Base-by-base conservation (phyloP, 768 basidiomycete genomes). In the Lentinus tigrinus region DNA sequence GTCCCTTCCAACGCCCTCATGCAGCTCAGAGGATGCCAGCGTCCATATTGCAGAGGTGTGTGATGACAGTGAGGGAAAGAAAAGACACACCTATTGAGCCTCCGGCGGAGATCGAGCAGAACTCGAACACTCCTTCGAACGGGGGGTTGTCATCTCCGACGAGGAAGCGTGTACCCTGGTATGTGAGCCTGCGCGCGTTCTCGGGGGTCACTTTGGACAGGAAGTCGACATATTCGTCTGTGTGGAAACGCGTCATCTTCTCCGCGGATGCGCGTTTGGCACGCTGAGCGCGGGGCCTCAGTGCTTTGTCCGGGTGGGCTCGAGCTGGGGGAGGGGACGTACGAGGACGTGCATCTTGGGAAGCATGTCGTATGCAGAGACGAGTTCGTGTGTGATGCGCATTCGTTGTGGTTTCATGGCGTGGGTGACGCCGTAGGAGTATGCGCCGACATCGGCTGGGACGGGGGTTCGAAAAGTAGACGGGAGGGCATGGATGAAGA, bases 351-450 rank as follows among this genome's bases (percentile, higher is more conserved):
- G 88, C 92, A 98, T 95, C 75, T 91, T 89, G 61, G 88, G 86
- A n/a, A 96, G 79, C 85, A 99, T 89, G 23, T 88, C 89, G 67
- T 98, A 99, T 31, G 93, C 89, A 14, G 87, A 82, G 31, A 98
- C 85, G 52, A 99, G 77, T 63, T 96, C 91, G 70, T 99, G 95
- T 0, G 95, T 91, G 73, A 99, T 89, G 52, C 89, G 83, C 77
- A 98, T 96, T 37, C 96, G 80, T 69, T 96, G 93, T 0, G 96
- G 96, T 73, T 98, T 97, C 93, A 98, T 97, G 47, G 90, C 90
- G 64, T 97, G 95, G 3, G 89, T 89, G 51, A 89, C 77, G 37
- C 93, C 93, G 69, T 93, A 96, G 1, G 90, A 89, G 69, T 89
- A 87, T 31, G 82, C 75, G 23, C 86, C 85, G 28, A 91, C 82